Evolutionary conservation across 2,329 filamentous ascomycete species (phyloP).

Genomic region (Colletotrichum chrysophilum): DNA sequence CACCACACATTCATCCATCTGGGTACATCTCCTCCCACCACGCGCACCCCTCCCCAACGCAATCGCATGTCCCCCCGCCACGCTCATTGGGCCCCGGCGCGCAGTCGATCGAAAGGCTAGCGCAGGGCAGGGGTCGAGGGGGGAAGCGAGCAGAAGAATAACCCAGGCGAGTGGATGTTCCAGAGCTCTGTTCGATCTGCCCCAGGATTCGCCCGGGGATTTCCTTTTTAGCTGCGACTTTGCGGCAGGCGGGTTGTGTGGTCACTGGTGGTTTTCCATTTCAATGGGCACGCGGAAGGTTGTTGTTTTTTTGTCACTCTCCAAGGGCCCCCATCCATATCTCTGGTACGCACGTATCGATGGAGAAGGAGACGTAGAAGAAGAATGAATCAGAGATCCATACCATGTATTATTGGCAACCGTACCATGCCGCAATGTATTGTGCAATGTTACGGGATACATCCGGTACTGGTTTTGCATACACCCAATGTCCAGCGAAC

Average conservation of each 20-base stretch:
- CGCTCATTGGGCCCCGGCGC: slow-evolving; percentile 9
- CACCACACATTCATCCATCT: background rate
- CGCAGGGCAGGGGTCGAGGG: slow-evolving; percentile 8
- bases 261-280: background rate
- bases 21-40: background rate
- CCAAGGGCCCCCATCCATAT: background rate
- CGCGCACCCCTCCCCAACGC: background rate
- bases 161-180: slow-evolving; percentile 17
- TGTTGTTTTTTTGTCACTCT: background rate
- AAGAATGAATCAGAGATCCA: too few species aligned
- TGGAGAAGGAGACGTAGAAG: background rate
- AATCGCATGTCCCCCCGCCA: background rate
- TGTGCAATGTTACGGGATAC: background rate
- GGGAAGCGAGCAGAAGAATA: slow-evolving; percentile 10
- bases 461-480: background rate
- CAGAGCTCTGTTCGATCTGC: slow-evolving; percentile 22
- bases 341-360: background rate
- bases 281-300: background rate
- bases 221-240: slow-evolving; percentile 5
- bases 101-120: slow-evolving; percentile 16
- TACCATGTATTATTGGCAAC: too few species aligned
- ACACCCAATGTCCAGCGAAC: background rate
- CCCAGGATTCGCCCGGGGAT: slow-evolving; percentile 12
- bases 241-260: background rate
- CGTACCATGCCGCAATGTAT: background rate